Conservation (phyloP, 225 moss, liverwort and hornwort genomes). For the Ulota crispa region DNA sequence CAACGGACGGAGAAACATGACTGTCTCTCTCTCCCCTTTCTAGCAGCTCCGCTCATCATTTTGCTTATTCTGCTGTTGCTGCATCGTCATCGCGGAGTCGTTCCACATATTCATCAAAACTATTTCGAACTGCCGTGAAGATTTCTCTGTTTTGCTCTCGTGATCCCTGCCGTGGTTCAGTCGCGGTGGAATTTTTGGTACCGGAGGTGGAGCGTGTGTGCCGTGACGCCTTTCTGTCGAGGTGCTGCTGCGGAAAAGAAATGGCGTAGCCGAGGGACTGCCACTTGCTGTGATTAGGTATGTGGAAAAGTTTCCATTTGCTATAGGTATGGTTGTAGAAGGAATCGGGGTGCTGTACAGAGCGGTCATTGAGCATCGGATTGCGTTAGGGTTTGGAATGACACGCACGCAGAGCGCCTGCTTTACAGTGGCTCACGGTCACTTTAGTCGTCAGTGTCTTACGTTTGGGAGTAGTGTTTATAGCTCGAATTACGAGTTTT, state of each 20-base stretch:
- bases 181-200: not conserved
- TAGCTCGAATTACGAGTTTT: not conserved
- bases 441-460: not conserved
- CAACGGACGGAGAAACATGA: not conserved
- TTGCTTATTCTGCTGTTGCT: not conserved
- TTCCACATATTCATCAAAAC: not conserved
- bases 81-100: not conserved
- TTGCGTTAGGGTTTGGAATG: slow-evolving; percentile 9
- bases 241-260: not conserved
- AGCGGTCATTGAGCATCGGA: not conserved
- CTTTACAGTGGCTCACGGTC: not conserved
- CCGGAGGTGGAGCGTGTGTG: not conserved
- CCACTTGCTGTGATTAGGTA: slow-evolving; percentile 11
- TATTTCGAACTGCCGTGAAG: not conserved
- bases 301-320: not conserved
- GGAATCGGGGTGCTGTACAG: not conserved
- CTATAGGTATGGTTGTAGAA: not conserved
- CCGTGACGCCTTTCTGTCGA: not conserved
- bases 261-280: not conserved
- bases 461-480: not conserved
- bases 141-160: not conserved
- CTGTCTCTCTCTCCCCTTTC: not conserved
- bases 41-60: not conserved
- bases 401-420: not conserved
- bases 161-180: not conserved